A percentile compares a stretch with the other conserved stretches of the same genome.
These are phyloP conservation scores for Darksidea phi DNA, from an alignment of 495 filamentous ascomycete species.

Conservation along the genomic window DNA sequence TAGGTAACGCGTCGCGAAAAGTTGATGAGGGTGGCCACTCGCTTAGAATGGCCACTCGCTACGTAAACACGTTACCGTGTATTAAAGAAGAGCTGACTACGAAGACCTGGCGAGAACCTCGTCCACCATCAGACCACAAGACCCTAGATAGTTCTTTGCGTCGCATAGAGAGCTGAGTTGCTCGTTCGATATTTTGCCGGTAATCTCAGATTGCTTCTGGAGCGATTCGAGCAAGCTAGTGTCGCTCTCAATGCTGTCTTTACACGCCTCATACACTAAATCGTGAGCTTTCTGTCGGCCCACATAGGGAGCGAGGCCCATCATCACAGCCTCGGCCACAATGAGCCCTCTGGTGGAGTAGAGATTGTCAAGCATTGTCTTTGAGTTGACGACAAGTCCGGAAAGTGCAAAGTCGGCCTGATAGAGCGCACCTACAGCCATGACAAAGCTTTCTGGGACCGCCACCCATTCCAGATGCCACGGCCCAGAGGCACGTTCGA, in stretches of 20 bases:
- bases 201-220: slow-evolving; percentile 45
- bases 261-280: slow-evolving; percentile 56
- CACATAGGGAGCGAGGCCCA: slow-evolving; percentile 52
- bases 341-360: slow-evolving; percentile 51
- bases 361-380: slow-evolving; percentile 51
- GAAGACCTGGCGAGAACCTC: slow-evolving; percentile 46
- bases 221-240: slow-evolving; percentile 47
- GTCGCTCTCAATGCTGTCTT: slow-evolving; percentile 49
- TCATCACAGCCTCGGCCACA: slow-evolving; percentile 59
- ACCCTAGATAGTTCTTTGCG: slow-evolving; percentile 53
- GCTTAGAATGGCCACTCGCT: too few species aligned
- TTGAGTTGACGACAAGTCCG: slow-evolving; percentile 50
- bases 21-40: too few species aligned
- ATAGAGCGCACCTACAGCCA: slow-evolving; percentile 51
- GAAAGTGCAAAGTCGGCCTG: slow-evolving; percentile 52
- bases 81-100: slow-evolving; percentile 14
- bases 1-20: too few species aligned
- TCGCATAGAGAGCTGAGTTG: slow-evolving; percentile 49
- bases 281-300: slow-evolving; percentile 54
- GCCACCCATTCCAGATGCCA: slow-evolving; percentile 59
- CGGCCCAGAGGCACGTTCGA: slow-evolving; percentile 54
- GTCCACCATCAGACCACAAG: slow-evolving; percentile 52
- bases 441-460: slow-evolving; percentile 53
- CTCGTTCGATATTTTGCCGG: slow-evolving; percentile 43
- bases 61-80: neutral